Base-by-base conservation (phyloP, 352 stramenopile species). In the Phytophthora agathidicida region DNA sequence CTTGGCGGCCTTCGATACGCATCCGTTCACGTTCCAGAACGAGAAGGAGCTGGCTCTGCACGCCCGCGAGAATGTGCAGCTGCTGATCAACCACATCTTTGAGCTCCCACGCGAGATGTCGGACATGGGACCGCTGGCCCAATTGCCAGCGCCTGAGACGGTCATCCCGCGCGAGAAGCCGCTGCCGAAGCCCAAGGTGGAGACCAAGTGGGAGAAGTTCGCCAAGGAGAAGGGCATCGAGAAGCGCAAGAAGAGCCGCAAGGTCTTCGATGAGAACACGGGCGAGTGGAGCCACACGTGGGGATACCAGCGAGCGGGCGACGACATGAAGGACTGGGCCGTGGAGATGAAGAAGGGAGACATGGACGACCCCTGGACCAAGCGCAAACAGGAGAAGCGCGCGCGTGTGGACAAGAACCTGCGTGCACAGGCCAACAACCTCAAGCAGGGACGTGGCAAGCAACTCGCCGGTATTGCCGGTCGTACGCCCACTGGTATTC, bases 151-250 rank as follows among this genome's bases (percentile, higher is more conserved):
- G 30, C 77, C 78, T 8, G 60, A 79, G 56, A 86, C 85, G 23
- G 54, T 75, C 14, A 80, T 98, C 32, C 92, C 92, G 39, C 80
- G 93, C 28, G 86, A 94, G 48, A 98, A 97, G 64, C 91, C 91
- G 24, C 59, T 97, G 47, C 91, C 89, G 1, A 96, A 94, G 68
- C 83, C 82, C 27, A 99, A 99, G 79, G 74, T 96, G 62, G 92
- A 98, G 72, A 99, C 98, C 10, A 98, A 96, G 72, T 99, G 98
- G 98, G 96, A 99, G 78, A 97, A 98, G 68, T 99, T 99, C 75
- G 97, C 97, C 23, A 93, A 97, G 65, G 88, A 98, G 57, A 98
- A 99, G 78, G 97, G 97, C 53, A 99, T 99, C 65, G 80, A 94
- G 41, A 97, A 98, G 64, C 92, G 94, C 57, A 99, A 99, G 75